Percentiles rank a stretch among this genome's conserved stretches.
Conservation (phyloP, 208 protist species). For the Trypanosomatidae sp. region DNA sequence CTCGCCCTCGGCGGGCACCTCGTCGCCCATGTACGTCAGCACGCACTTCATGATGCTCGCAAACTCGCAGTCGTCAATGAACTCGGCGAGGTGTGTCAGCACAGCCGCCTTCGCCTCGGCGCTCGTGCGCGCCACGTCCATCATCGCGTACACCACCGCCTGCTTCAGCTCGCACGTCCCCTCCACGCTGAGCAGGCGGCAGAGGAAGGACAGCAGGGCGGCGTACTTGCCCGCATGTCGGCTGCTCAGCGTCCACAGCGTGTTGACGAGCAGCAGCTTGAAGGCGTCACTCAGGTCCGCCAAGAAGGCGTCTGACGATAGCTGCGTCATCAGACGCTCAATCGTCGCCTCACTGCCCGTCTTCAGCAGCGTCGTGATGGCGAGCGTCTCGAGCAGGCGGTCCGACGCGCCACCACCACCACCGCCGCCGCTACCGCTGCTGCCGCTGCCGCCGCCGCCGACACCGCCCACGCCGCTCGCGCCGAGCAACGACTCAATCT, state of each 20-base stretch:
- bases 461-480: too few relatives aligned
- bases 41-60: slow-evolving; percentile 90
- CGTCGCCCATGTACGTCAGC: slow-evolving; percentile 92
- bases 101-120: slow-evolving; percentile 84
- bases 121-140: slow-evolving; percentile 86
- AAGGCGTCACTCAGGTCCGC: slow-evolving; percentile 96
- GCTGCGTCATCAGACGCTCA: slow-evolving; percentile 95
- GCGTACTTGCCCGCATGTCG: slow-evolving; percentile 93
- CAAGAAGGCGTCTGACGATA: slow-evolving; percentile 83
- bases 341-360: slow-evolving; percentile 93
- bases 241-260: slow-evolving; percentile 85
- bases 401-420: slow-evolving; percentile 82
- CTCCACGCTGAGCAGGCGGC: slow-evolving; percentile 71
- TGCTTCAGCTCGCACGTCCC: slow-evolving; percentile 92
- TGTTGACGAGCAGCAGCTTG: slow-evolving; percentile 94
- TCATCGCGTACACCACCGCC: slow-evolving; percentile 93
- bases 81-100: slow-evolving; percentile 95
- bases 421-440: neutral
- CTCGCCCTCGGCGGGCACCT: slow-evolving; percentile 79
- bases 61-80: slow-evolving; percentile 99
- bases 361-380: slow-evolving; percentile 97
- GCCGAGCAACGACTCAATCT: slow-evolving; percentile 93
- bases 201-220: slow-evolving; percentile 87
- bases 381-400: slow-evolving; percentile 96
- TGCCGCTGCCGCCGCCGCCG: too few relatives aligned